phyloP scores from a whole-genome alignment of 306 rosid species.

The Albizia julibrissin region DNA sequence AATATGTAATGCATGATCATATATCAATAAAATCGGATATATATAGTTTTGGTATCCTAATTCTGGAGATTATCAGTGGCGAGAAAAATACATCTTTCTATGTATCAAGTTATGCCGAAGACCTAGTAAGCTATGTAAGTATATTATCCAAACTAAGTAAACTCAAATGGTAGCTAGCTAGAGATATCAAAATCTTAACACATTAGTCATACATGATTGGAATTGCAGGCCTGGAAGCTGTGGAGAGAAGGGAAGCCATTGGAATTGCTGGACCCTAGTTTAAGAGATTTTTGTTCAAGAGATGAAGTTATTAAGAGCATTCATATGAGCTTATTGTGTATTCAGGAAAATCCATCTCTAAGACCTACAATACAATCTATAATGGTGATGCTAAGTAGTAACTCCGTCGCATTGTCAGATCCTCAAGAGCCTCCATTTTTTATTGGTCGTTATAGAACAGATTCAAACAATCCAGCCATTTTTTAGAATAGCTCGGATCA shows the following conservation, averaged over 20 bases:
- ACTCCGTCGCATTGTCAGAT: no score
- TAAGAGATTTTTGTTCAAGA: not conserved
- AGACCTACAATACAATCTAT: not conserved
- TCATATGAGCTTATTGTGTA: not conserved
- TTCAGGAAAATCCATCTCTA: not conserved
- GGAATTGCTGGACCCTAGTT: not conserved
- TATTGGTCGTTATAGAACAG: no score
- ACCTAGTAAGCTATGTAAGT: no score
- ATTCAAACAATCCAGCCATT: no score
- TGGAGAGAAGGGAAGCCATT: not conserved
- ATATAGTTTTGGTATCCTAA: not conserved
- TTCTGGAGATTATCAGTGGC: not conserved
- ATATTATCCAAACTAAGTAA: no score
- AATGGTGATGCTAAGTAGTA: not conserved
- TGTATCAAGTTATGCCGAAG: not conserved
- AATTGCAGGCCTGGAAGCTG: not conserved
- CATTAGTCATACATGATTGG: not conserved
- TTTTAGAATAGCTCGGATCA: no score
- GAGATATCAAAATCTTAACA: no score
- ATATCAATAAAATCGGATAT: not conserved
- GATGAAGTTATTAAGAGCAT: not conserved
- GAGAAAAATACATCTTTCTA: not conserved
- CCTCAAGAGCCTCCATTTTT: no score
- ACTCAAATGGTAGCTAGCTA: not conserved
- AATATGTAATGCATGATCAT: not conserved